A percentile compares a stretch with the other conserved stretches of the same genome.
Evolutionary conservation across 2,329 filamentous ascomycete genomes (phyloP).

Genomic region (Clarireedia monteithiana): DNA sequence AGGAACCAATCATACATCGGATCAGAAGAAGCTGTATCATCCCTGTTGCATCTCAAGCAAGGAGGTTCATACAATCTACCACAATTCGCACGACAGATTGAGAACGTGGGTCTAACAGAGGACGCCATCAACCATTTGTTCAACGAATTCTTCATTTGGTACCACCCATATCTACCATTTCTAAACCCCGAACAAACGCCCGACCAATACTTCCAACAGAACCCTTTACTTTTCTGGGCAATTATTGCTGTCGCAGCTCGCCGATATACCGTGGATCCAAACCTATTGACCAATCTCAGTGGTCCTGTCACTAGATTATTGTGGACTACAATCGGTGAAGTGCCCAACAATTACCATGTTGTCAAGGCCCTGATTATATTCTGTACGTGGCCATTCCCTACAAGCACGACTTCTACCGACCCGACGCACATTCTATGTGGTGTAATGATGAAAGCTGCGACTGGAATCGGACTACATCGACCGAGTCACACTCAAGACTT

Average conservation of each 20-base stretch:
- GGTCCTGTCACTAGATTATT: constrained; percentile 62
- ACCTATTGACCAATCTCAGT: constrained; percentile 58
- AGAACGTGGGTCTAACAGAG: constrained; percentile 57
- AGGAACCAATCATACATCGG: constrained; percentile 57
- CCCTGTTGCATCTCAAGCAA: constrained; percentile 57
- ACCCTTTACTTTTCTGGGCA: constrained; percentile 79
- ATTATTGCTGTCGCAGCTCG: constrained; percentile 69
- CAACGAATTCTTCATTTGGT: constrained; percentile 65
- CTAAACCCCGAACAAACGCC: constrained; percentile 59
- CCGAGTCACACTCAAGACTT: constrained; percentile 80
- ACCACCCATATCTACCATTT: constrained; percentile 73
- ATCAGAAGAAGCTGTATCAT: constrained; percentile 61
- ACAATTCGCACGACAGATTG: constrained; percentile 36
- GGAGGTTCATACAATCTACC: constrained; percentile 43
- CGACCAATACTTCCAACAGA: constrained; percentile 69
- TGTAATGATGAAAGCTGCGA: constrained; percentile 81
- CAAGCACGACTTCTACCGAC: constrained; percentile 72
- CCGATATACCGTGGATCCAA: constrained; percentile 53
- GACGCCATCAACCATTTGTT: constrained; percentile 59
- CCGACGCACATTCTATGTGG: constrained; percentile 72
- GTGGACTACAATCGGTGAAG: constrained; percentile 70
- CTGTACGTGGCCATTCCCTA: constrained; percentile 76
- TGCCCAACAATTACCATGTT: constrained; percentile 71
- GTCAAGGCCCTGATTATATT: constrained; percentile 74
- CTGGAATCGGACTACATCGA: constrained; percentile 73